Evolutionary conservation across 1,284 basidiomycete genomes (phyloP), one percentile per base, ranked within the genome.

Genomic region (Lignosus rhinocerotis): DNA sequence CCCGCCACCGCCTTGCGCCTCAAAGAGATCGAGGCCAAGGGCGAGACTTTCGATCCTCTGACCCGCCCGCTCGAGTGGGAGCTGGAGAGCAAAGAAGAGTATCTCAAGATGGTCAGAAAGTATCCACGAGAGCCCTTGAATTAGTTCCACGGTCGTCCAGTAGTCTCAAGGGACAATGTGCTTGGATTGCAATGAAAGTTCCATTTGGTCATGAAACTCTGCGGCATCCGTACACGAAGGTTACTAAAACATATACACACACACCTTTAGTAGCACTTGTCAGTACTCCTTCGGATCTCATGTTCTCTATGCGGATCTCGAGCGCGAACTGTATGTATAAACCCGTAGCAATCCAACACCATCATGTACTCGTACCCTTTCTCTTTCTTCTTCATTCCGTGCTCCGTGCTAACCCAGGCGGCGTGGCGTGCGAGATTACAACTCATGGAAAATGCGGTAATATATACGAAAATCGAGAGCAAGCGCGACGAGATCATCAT

Each of bases 1-100:
- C 73, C 78, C 1, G 75, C 72, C 8, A 83, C 82, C 3, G 75
- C 72, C 14, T 66, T 66, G 56, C 75, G 81, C 33, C 68, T 84
- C 30, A 71, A 70, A 39, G 70, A 76, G 47, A 71, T 81, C 36
- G 73, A 76, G 51, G 71, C 66, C 8, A 71, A 72, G 36, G 79
- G 78, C 14, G 66, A 75, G 44, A 66, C 68, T 19, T 73, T 82
- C 62, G 68, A 75, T 42, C 79, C 78, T 3, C 67, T 81, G 14
- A 75, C 78, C 0, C 62, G 65, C 45, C 80, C 80, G 3, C 62
- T 77, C 6, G 75, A 78, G 56, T 77, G 75, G 62, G 36, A 67
- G 1, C 66, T 81, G 9, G 78, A 82, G 61, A 67, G 67, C 42
- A 65, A 62, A 51, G 74, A 77, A 30, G 75, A 75, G 11, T 81